A percentile compares a stretch with the other conserved stretches of the same genome.
phyloP scores from a whole-genome alignment of 768 basidiomycete species.

The Agrocybe praecox region DNA sequence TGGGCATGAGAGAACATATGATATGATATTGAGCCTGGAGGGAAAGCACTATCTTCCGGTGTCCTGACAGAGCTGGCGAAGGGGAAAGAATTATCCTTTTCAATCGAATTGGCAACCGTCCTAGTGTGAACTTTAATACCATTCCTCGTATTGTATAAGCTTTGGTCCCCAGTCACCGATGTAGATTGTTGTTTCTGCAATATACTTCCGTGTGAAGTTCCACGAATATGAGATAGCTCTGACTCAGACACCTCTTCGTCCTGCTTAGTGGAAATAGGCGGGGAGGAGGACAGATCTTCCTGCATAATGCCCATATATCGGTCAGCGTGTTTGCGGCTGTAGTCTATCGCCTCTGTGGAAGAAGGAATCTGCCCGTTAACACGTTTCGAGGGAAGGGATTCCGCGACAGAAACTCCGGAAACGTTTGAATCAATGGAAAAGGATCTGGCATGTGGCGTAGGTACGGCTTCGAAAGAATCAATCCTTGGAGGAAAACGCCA shows the following conservation, averaged over 20 bases:
- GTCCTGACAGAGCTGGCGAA: neutral
- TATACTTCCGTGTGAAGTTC: conserved; percentile 36
- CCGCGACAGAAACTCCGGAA: conserved; percentile 51
- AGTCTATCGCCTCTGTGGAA: neutral
- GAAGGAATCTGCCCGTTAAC: conserved; percentile 11
- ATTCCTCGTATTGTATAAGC: conserved; percentile 77
- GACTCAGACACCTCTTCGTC: conserved; percentile 12
- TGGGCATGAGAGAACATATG: conserved; percentile 24
- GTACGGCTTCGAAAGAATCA: conserved; percentile 35
- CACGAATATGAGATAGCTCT: conserved; percentile 54
- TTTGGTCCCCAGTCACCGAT: conserved; percentile 66
- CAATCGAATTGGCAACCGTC: conserved; percentile 2
- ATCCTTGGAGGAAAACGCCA: conserved; percentile 45
- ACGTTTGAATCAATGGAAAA: conserved; percentile 64
- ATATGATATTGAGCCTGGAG: conserved; percentile 28
- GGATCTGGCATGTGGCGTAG: conserved; percentile 56
- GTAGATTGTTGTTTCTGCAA: conserved; percentile 22
- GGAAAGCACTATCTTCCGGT: conserved; percentile 33
- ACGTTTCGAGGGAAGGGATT: conserved; percentile 30
- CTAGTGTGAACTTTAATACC: conserved; percentile 12
- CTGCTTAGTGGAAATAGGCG: conserved; percentile 14
- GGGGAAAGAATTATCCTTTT: conserved; percentile 35
- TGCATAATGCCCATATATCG: conserved; percentile 1
- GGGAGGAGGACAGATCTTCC: conserved; percentile 16
- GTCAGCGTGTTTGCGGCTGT: neutral